Percentiles rank a stretch among this genome's conserved stretches.
Evolutionary conservation across 2,329 filamentous ascomycete genomes (phyloP).

Genomic region (Beauveria australis): DNA sequence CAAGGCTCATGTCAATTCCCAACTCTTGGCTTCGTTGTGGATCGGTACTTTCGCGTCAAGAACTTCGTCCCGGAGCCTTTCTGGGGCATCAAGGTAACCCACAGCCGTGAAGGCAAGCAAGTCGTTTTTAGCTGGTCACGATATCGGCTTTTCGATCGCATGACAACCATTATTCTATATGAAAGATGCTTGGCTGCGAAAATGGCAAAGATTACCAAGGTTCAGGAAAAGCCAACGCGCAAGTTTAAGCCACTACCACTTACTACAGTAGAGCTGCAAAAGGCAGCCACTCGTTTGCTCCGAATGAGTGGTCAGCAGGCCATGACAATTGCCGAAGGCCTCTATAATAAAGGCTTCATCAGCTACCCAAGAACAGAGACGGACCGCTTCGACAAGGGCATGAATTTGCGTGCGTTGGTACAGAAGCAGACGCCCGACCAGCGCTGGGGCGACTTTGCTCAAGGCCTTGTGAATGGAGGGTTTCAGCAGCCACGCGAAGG

Average conservation of each 20-base stretch:
- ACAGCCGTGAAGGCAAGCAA: slow-evolving; percentile 67
- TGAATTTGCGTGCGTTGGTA: slow-evolving; percentile 72
- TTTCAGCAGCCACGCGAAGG: slow-evolving; percentile 79
- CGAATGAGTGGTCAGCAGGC: slow-evolving; percentile 86
- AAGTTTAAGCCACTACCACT: slow-evolving; percentile 92
- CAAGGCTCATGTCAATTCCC: slow-evolving; percentile 82
- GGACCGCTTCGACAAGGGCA: slow-evolving; percentile 85
- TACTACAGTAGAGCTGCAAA: slow-evolving; percentile 93
- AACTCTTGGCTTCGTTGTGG: slow-evolving; percentile 92
- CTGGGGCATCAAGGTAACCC: slow-evolving; percentile 83
- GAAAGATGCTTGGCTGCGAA: slow-evolving; percentile 75
- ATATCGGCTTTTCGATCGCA: slow-evolving; percentile 78
- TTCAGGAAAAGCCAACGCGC: slow-evolving; percentile 82
- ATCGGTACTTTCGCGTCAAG: slow-evolving; percentile 86
- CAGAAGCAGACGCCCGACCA: slow-evolving; percentile 74
- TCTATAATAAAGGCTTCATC: slow-evolving; percentile 94
- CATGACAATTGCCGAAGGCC: slow-evolving; percentile 76
- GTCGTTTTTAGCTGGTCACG: slow-evolving; percentile 81
- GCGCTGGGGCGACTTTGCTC: slow-evolving; percentile 75
- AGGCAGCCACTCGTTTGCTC: slow-evolving; percentile 82
- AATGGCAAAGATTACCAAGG: slow-evolving; percentile 70
- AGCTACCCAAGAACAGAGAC: slow-evolving; percentile 97
- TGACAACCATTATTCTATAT: slow-evolving; percentile 70
- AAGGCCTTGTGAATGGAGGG: slow-evolving; percentile 61
- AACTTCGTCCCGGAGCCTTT: slow-evolving; percentile 91